Conservation (phyloP, 2,329 filamentous ascomycete species). For the Cordyceps militaris region DNA sequence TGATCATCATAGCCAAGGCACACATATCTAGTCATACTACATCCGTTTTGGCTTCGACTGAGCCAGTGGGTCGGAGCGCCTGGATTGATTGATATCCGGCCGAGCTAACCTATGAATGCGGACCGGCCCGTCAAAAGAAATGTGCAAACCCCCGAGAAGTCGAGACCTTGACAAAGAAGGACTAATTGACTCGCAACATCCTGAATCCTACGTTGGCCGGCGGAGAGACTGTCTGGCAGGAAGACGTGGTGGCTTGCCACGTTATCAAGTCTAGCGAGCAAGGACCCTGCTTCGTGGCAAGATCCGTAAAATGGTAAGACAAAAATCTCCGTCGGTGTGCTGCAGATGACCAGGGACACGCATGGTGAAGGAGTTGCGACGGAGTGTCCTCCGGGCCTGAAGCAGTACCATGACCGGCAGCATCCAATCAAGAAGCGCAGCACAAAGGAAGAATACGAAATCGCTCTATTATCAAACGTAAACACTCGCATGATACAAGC, state of each 20-base stretch:
- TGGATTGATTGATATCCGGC: background rate
- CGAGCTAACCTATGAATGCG: background rate
- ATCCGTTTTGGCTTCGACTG: background rate
- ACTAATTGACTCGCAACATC: background rate
- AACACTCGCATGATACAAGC: no score
- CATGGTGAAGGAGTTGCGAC: background rate
- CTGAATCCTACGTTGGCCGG: background rate
- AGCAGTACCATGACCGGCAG: background rate
- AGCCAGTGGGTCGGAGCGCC: background rate
- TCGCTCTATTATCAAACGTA: no score
- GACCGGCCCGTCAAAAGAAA: background rate
- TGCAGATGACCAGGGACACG: background rate
- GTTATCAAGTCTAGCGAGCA: background rate
- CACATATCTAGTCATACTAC: background rate
- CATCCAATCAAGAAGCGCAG: background rate
- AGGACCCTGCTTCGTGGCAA: background rate
- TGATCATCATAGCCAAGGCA: background rate
- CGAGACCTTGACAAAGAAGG: background rate
- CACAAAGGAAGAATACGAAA: background rate
- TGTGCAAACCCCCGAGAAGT: background rate
- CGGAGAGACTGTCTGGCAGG: background rate
- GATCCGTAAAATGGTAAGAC: background rate
- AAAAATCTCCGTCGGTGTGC: background rate
- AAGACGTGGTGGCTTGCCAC: background rate
- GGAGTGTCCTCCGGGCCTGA: background rate